Evolutionary conservation across 176 grass and related monocot genomes (phyloP).

Genomic region (Sorghum bicolor): Sorghum_bicolor_NCBIv3 NC_012872.2:67622001-67622500

Average conservation of each 20-base stretch:
- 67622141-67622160: slow-evolving; percentile 61
- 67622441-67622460: too few relatives aligned
- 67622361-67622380: not conserved
- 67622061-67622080: slow-evolving; percentile 64
- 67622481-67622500: too few relatives aligned
- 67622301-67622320: too few relatives aligned
- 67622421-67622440: too few relatives aligned
- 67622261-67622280: not conserved
- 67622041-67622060: slow-evolving; percentile 81
- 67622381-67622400: too few relatives aligned
- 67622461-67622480: too few relatives aligned
- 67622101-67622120: slow-evolving; percentile 77
- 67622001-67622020: slow-evolving; percentile 76
- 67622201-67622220: slow-evolving; percentile 65
- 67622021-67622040: slow-evolving; percentile 68
- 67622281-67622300: not conserved
- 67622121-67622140: slow-evolving; percentile 72
- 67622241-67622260: not conserved
- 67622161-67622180: slow-evolving; percentile 66
- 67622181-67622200: slow-evolving; percentile 56
- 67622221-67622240: not conserved
- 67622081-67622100: slow-evolving; percentile 72
- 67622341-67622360: not conserved
- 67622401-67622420: not conserved
- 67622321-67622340: not conserved